phyloP scores from a whole-genome alignment of 2,329 filamentous ascomycete species.

The Karstenula rhodostoma region DNA sequence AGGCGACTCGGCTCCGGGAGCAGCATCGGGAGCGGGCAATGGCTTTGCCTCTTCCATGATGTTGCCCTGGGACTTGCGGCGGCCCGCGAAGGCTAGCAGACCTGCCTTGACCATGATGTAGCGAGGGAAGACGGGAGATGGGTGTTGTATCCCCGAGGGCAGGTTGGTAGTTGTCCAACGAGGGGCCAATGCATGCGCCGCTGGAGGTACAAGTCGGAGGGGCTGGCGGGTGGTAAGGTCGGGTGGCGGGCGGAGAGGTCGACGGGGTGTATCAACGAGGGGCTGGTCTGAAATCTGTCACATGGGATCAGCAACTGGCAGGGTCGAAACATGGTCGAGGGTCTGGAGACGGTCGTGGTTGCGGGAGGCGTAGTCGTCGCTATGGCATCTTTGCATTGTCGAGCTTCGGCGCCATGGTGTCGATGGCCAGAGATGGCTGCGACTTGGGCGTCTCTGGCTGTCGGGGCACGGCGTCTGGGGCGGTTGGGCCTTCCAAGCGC shows the following conservation, averaged over 20 bases:
- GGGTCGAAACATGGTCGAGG: not conserved
- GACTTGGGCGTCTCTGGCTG: not conserved
- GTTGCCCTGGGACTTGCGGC: slow-evolving; percentile 50
- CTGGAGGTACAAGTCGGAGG: not conserved
- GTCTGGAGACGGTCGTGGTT: not conserved
- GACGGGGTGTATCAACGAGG: slow-evolving; percentile 7
- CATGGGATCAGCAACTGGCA: not conserved
- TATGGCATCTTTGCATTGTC: not conserved
- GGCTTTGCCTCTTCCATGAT: slow-evolving; percentile 39
- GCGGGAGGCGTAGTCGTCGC: not conserved
- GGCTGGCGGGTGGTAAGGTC: not conserved
- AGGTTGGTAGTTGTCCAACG: slow-evolving; percentile 8
- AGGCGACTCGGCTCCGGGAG: slow-evolving; percentile 28
- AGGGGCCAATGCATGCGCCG: slow-evolving; percentile 12
- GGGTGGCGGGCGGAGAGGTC: slow-evolving; percentile 1
- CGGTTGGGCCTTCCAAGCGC: slow-evolving; percentile 2
- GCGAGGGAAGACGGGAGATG: slow-evolving; percentile 7
- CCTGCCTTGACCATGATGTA: slow-evolving; percentile 43
- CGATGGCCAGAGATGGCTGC: not conserved
- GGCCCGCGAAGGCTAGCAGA: slow-evolving; percentile 42
- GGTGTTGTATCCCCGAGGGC: slow-evolving; percentile 19
- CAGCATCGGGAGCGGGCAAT: slow-evolving; percentile 24
- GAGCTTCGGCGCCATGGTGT: slow-evolving; percentile 8
- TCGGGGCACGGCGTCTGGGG: not conserved
- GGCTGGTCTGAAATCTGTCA: slow-evolving; percentile 4